Percentiles rank a stretch among this genome's conserved stretches.
phyloP scores from a whole-genome alignment of 1,284 basidiomycete genomes.

The Salmacisia buchloeana region DNA sequence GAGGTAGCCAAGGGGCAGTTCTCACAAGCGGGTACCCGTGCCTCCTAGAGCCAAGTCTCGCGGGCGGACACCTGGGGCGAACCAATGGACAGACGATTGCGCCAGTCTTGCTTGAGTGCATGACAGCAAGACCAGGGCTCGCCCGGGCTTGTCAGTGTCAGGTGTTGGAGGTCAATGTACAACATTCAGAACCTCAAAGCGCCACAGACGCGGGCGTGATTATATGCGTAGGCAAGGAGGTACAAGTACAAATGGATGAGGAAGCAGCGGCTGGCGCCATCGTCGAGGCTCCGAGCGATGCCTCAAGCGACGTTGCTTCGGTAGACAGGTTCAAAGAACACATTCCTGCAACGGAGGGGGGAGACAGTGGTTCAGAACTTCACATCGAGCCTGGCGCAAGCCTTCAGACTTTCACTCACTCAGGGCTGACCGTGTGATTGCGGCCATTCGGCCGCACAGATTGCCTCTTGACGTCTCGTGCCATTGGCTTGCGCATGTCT shows the following conservation, averaged over 20 bases:
- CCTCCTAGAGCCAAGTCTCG: too few species aligned
- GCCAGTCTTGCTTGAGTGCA: too few species aligned
- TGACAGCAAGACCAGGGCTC: too few species aligned
- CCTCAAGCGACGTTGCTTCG: not conserved
- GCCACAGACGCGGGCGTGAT: too few species aligned
- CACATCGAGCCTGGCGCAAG: too few species aligned
- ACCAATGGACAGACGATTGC: too few species aligned
- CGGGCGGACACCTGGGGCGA: not conserved
- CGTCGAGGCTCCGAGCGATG: not conserved
- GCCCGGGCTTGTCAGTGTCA: too few species aligned
- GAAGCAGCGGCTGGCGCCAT: not conserved
- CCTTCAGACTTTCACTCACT: conserved; percentile 31
- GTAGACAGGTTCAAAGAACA: not conserved
- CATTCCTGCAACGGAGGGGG: too few species aligned
- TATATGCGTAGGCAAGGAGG: not conserved
- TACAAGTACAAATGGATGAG: not conserved
- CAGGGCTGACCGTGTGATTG: conserved; percentile 30
- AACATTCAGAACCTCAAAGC: too few species aligned
- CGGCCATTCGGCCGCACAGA: conserved; percentile 36
- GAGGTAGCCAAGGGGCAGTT: conserved; percentile 60
- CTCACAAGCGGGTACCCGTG: not conserved
- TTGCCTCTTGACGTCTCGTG: conserved; percentile 28
- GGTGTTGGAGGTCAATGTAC: too few species aligned
- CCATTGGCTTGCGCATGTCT: conserved; percentile 68
- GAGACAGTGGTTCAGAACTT: too few species aligned